phyloP scores from a whole-genome alignment of 352 stramenopile species.

The Blastocystis hominis region DNA sequence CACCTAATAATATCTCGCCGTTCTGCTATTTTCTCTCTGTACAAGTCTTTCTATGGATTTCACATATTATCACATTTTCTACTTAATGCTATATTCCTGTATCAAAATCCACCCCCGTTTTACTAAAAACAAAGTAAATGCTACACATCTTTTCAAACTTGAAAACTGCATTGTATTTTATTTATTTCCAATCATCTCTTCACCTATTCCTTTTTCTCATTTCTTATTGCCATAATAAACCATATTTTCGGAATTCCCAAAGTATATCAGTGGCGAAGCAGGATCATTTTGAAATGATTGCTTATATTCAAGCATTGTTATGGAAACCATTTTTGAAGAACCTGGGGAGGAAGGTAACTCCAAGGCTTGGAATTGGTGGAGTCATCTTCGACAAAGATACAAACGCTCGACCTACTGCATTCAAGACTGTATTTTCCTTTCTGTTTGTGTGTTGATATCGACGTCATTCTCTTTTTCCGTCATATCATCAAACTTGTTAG shows the following conservation, averaged over 20 bases:
- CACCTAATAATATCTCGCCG: too few species aligned
- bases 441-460: neutral
- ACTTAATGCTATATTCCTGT: too few species aligned
- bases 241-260: neutral
- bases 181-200: too few species aligned
- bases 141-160: too few species aligned
- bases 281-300: conserved; percentile 3
- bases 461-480: neutral
- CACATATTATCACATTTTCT: too few species aligned
- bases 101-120: too few species aligned
- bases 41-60: too few species aligned
- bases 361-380: neutral
- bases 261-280: neutral
- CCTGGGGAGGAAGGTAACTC: neutral
- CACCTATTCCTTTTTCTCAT: too few species aligned
- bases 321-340: conserved; percentile 51
- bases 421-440: neutral
- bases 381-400: neutral
- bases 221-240: neutral
- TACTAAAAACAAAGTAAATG: too few species aligned
- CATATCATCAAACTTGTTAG: conserved; percentile 8
- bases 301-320: neutral
- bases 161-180: too few species aligned
- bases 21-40: too few species aligned
- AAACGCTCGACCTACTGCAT: neutral